These are phyloP conservation scores for Rhexocercosporidium sp. DNA, from an alignment of 2,329 filamentous ascomycete genomes.

Conservation along the genomic window DNA sequence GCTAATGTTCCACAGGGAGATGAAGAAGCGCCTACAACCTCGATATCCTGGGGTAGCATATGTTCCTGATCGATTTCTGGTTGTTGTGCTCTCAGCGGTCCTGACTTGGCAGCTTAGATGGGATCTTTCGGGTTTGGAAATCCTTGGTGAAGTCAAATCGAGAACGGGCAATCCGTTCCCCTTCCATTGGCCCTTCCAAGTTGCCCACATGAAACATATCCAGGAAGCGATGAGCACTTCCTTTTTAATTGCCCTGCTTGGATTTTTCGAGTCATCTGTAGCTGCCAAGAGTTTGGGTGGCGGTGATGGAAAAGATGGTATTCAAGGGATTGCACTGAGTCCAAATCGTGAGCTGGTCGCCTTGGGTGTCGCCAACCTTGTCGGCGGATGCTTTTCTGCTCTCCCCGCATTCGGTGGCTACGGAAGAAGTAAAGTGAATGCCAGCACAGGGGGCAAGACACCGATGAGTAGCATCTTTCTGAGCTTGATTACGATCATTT, in stretches of 20 bases:
- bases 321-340: conserved; percentile 82
- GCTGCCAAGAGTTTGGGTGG: conserved; percentile 87
- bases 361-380: conserved; percentile 86
- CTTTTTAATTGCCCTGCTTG: conserved; percentile 90
- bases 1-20: conserved; percentile 58
- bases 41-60: conserved; percentile 83
- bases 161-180: conserved; percentile 73
- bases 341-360: conserved; percentile 94
- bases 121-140: conserved; percentile 79
- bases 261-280: conserved; percentile 98
- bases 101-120: conserved; percentile 79
- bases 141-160: conserved; percentile 82
- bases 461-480: conserved; percentile 93
- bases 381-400: conserved; percentile 90
- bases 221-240: conserved; percentile 87
- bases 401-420: conserved; percentile 96
- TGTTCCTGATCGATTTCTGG: conserved; percentile 87
- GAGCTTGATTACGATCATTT: conserved; percentile 80
- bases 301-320: conserved; percentile 62
- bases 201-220: conserved; percentile 78
- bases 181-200: conserved; percentile 85
- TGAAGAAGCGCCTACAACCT: conserved; percentile 82
- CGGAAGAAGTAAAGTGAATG: conserved; percentile 93
- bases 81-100: conserved; percentile 84
- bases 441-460: conserved; percentile 86